phyloP scores from a whole-genome alignment of 2,329 filamentous ascomycete genomes.

The Teratosphaeria destructans region DNA sequence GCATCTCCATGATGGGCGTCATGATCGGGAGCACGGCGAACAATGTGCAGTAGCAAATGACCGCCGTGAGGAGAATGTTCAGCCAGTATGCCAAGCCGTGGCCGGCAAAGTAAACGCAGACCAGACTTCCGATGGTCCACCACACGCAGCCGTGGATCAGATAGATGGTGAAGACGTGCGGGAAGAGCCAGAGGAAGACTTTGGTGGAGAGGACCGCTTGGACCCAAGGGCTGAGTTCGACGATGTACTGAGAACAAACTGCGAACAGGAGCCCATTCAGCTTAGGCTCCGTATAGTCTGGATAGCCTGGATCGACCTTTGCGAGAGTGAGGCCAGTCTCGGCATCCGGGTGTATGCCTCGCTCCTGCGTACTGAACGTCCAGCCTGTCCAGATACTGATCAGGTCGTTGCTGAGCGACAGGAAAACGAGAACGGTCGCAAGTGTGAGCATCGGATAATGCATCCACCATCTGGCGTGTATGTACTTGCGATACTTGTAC shows the following conservation, averaged over 20 bases:
- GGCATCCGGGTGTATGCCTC: constrained; percentile 34
- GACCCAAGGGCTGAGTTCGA: constrained; percentile 26
- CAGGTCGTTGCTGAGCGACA: constrained; percentile 30
- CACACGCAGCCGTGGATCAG: constrained; percentile 39
- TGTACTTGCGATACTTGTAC: constrained; percentile 33
- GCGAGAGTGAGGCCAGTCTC: constrained; percentile 27
- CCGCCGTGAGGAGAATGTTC: constrained; percentile 27
- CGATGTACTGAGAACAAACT: constrained; percentile 22
- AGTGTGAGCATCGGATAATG: constrained; percentile 29
- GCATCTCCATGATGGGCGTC: constrained; percentile 29
- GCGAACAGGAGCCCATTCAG: constrained; percentile 35
- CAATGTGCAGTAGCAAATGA: constrained; percentile 26
- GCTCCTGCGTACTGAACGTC: constrained; percentile 25
- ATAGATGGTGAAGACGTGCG: constrained; percentile 42
- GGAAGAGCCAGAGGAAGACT: constrained; percentile 34
- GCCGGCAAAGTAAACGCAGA: constrained; percentile 26
- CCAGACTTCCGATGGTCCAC: constrained; percentile 32
- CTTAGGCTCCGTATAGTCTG: constrained; percentile 34
- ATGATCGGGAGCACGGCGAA: constrained; percentile 26
- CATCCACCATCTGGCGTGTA: constrained; percentile 24
- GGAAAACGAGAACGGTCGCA: constrained; percentile 26
- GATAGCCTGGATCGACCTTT: constrained; percentile 30
- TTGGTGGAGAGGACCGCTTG: constrained; percentile 33
- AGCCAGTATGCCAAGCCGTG: constrained; percentile 25
- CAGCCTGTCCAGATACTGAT: constrained; percentile 27